Conservation (phyloP, 345 rosid species). For the Erodium maritimum region DNA sequence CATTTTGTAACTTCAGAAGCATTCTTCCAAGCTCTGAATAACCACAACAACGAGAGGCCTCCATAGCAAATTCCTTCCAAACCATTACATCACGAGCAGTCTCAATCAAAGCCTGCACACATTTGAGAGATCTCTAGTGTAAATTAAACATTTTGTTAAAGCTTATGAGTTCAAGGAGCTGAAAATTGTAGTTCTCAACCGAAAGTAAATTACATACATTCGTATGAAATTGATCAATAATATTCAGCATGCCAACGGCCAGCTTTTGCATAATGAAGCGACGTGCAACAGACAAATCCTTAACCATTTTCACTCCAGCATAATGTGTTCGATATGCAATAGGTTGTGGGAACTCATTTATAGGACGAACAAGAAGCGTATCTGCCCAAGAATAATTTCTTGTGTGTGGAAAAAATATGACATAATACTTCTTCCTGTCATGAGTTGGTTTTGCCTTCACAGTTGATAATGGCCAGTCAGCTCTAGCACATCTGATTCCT, state of each 20-base stretch:
- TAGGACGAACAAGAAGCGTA: conserved; percentile 70
- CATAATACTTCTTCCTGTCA: conserved; percentile 83
- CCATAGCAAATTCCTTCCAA: conserved; percentile 96
- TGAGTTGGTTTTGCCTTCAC: conserved; percentile 89
- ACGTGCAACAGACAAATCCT: conserved; percentile 68
- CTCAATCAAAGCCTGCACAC: conserved; percentile 65
- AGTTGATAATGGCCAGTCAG: conserved; percentile 87
- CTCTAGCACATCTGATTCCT: conserved; percentile 87
- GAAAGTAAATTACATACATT: conserved; percentile 34
- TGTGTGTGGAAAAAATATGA: conserved; percentile 80
- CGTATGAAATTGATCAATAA: conserved; percentile 69
- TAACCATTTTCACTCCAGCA: conserved; percentile 70
- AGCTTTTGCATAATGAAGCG: conserved; percentile 78
- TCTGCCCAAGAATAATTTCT: conserved; percentile 99
- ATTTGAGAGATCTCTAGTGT: conserved; percentile 4
- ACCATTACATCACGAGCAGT: conserved; percentile 54
- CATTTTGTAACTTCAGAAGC: conserved; percentile 82
- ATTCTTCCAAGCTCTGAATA: conserved; percentile 79
- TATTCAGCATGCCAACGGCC: conserved; percentile 77
- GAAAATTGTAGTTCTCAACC: background rate
- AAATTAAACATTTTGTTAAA: background rate
- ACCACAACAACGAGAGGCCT: conserved; percentile 61
- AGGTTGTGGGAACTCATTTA: conserved; percentile 74
- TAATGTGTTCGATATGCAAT: conserved; percentile 72
- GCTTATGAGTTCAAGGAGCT: conserved; percentile 7